phyloP scores from a whole-genome alignment of 2,329 filamentous ascomycete genomes.

The Cadophora gregata region DNA sequence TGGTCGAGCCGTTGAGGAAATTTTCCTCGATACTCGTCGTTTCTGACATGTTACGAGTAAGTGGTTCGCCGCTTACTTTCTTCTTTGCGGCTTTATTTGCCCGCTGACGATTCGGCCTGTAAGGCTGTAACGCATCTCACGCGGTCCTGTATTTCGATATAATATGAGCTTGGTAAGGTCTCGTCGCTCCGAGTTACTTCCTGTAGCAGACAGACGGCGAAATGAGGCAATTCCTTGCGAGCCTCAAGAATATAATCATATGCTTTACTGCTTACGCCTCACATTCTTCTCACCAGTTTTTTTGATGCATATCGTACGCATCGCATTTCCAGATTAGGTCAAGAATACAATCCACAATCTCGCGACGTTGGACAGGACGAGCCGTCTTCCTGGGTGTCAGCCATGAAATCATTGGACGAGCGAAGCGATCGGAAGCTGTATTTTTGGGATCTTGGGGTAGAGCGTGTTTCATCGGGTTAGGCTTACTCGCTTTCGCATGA shows the following conservation, averaged over 20 bases:
- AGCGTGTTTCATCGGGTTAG: not conserved
- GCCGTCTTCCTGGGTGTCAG: not conserved
- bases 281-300: not conserved
- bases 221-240: not conserved
- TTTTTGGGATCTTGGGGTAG: not conserved
- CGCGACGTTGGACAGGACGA: not conserved
- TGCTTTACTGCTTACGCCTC: not conserved
- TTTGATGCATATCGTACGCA: slow-evolving; percentile 16
- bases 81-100: not conserved
- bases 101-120: too few relatives aligned
- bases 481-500: not conserved
- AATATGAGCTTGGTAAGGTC: not conserved
- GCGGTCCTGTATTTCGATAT: too few relatives aligned
- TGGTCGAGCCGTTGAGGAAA: not conserved
- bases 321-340: not conserved
- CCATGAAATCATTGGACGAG: not conserved
- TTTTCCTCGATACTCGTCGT: not conserved
- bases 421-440: not conserved
- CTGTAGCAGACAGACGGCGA: not conserved
- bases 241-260: not conserved
- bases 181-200: not conserved
- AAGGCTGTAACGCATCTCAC: too few relatives aligned
- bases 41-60: not conserved
- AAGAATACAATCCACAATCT: not conserved
- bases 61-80: not conserved